phyloP scores from a whole-genome alignment of 2,329 filamentous ascomycete species.

The Fusarium hainanense region DNA sequence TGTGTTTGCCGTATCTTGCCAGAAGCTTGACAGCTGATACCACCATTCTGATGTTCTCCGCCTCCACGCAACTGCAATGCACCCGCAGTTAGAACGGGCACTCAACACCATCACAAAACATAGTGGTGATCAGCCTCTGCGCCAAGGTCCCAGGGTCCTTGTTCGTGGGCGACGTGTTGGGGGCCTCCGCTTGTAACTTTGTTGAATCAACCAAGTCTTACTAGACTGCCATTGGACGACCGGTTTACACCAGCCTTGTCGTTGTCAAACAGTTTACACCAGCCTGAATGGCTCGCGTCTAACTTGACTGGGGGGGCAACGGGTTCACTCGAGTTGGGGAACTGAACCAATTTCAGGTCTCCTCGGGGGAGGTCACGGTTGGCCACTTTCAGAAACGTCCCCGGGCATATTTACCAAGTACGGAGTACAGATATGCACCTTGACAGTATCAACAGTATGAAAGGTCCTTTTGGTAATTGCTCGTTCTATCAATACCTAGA shows the following conservation, averaged over 20 bases:
- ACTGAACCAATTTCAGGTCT: background rate
- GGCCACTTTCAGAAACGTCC: background rate
- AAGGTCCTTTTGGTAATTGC: conserved; percentile 12
- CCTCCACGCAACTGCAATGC: conserved; percentile 19
- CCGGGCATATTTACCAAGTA: conserved; percentile 7
- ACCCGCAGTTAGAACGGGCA: conserved; percentile 22
- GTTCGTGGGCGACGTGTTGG: conserved; percentile 23
- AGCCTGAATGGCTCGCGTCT: conserved; percentile 13
- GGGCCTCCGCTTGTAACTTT: conserved; percentile 22
- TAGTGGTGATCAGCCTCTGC: conserved; percentile 36
- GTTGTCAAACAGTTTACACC: conserved; percentile 4
- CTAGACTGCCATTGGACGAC: conserved; percentile 6
- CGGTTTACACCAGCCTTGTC: conserved; percentile 8
- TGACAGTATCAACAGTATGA: background rate
- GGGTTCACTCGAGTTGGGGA: conserved; percentile 1
- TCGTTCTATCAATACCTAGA: conserved; percentile 1
- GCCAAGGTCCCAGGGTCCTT: conserved; percentile 39
- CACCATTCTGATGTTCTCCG: background rate
- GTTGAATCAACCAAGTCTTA: conserved; percentile 22
- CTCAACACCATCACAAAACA: conserved; percentile 33
- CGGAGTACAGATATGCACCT: conserved; percentile 4
- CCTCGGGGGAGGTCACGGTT: background rate
- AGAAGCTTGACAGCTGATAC: conserved; percentile 8
- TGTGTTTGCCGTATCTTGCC: background rate
- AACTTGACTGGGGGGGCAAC: background rate